Evolutionary conservation across 148 eudicot genomes (phyloP).

Genomic region (Arctostaphylos glauca): DNA sequence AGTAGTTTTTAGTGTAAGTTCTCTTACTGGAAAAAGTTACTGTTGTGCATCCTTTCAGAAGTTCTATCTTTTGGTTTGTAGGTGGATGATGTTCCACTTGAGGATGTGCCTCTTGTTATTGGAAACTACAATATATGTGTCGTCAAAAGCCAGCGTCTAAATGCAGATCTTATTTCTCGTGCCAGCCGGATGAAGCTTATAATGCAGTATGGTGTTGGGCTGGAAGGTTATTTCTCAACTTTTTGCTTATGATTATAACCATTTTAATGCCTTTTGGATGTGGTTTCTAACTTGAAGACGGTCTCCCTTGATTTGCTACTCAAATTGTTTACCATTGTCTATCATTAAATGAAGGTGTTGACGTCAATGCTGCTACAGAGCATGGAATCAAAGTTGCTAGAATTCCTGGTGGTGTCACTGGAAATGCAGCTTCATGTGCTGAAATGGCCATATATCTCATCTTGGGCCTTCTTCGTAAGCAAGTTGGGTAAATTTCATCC

Average conservation of each 20-base stretch:
- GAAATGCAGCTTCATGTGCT: constrained; percentile 94
- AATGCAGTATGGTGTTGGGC: constrained; percentile 92
- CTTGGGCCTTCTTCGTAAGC: constrained; percentile 88
- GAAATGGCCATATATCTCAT: constrained; percentile 95
- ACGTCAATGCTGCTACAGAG: constrained; percentile 65
- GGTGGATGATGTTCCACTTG: constrained; percentile 78
- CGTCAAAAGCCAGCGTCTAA: constrained; percentile 54
- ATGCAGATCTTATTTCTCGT: constrained; percentile 58
- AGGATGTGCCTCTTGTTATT: constrained; percentile 57
- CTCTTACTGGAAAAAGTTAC: not conserved
- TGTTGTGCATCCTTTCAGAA: not conserved
- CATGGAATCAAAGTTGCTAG: constrained; percentile 87
- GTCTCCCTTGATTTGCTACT: not conserved
- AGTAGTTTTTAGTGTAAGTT: not conserved
- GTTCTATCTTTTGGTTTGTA: constrained; percentile 29
- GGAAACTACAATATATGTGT: constrained; percentile 79
- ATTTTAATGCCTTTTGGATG: not conserved
- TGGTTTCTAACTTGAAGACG: not conserved
- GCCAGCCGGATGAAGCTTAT: constrained; percentile 84
- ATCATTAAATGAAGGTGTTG: constrained; percentile 61
- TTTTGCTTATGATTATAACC: not conserved
- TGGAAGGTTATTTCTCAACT: constrained; percentile 53
- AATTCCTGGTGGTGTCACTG: constrained; percentile 65
- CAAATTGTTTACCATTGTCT: not conserved
- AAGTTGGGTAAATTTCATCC: constrained; percentile 42